Percentiles rank a stretch among this genome's conserved stretches.
Conservation (phyloP, 1,284 basidiomycete genomes). For the Sphaerobolus stellatus region DNA sequence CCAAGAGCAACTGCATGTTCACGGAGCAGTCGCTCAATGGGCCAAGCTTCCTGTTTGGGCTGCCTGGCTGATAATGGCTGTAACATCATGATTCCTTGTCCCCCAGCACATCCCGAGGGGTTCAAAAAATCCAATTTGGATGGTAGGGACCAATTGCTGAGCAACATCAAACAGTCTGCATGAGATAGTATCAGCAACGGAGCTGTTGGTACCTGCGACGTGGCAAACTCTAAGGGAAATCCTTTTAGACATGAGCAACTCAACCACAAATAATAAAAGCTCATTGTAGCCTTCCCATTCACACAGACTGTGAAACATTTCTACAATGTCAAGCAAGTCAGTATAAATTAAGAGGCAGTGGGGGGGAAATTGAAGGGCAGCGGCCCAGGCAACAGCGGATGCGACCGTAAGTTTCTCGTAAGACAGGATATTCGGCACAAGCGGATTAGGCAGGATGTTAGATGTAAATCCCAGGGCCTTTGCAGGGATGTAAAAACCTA, state of each 20-base stretch:
- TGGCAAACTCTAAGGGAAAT: neutral
- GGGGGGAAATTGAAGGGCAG: neutral
- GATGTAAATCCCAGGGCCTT: slow-evolving; percentile 18
- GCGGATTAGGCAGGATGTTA: neutral
- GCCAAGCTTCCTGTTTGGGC: slow-evolving; percentile 31
- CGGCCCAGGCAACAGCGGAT: slow-evolving; percentile 16
- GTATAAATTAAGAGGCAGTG: neutral
- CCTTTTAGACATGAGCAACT: neutral
- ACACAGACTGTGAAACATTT: neutral
- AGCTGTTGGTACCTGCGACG: neutral
- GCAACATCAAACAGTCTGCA: neutral
- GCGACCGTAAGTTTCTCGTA: slow-evolving; percentile 29
- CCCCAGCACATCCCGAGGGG: slow-evolving; percentile 29
- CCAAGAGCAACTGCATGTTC: slow-evolving; percentile 35
- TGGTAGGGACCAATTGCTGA: too few relatives aligned
- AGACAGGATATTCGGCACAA: slow-evolving; percentile 27
- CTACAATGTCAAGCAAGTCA: neutral
- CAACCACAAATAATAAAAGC: neutral
- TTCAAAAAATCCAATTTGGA: too few relatives aligned
- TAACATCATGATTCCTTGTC: slow-evolving; percentile 22
- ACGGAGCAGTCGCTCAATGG: slow-evolving; percentile 28
- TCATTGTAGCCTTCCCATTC: neutral
- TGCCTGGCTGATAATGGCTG: slow-evolving; percentile 23
- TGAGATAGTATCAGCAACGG: neutral
- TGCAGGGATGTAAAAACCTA: slow-evolving; percentile 33